Conservation (phyloP, 768 basidiomycete genomes). For the Amanita rimosa region DNA sequence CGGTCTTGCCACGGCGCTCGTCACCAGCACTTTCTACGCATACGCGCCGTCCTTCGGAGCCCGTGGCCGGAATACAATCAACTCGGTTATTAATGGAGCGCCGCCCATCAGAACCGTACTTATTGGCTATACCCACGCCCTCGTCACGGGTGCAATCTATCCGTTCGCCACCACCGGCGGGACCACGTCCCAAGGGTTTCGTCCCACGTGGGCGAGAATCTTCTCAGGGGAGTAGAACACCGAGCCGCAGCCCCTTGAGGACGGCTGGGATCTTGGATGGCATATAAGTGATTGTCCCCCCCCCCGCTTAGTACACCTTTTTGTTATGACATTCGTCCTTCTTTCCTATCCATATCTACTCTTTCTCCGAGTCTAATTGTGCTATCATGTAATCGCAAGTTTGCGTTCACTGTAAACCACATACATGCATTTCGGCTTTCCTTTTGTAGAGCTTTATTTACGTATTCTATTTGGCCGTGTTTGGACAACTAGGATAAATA, state of each 20-base stretch:
- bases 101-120: background rate
- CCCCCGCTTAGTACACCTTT: background rate
- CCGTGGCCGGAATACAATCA: background rate
- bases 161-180: constrained; percentile 3
- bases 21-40: background rate
- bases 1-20: background rate
- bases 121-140: background rate
- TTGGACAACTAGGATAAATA: background rate
- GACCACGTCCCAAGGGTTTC: constrained; percentile 5
- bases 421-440: background rate
- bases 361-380: background rate
- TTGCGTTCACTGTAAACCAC: background rate
- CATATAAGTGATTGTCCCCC: background rate
- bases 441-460: no score
- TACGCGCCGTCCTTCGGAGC: background rate
- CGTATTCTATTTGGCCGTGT: no score
- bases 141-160: background rate
- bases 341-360: background rate
- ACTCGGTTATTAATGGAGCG: background rate
- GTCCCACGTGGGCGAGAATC: background rate
- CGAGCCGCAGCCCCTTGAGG: background rate
- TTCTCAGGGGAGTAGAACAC: background rate
- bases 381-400: background rate
- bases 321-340: background rate
- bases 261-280: background rate